Evolutionary conservation across 257 asterid species (phyloP), one percentile per base, ranked within the genome.

Genomic region (Nicotiana paniculata): DNA sequence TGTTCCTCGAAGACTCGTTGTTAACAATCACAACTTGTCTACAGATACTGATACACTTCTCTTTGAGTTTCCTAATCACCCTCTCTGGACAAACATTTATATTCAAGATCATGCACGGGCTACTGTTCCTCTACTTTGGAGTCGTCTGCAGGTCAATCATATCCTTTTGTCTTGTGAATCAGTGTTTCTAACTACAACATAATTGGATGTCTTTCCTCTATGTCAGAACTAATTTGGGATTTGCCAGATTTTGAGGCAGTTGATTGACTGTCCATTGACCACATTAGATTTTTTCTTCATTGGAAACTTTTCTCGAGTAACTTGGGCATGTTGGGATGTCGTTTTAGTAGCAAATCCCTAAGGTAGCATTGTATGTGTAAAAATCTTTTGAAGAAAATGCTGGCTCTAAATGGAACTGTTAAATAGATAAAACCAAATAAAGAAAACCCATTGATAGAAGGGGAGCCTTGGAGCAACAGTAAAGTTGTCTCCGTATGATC

Each of bases 11-110:
- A 90, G 97, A 85, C 93, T 94, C 70, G 82, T 93, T 86, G 90
- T 94, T 85, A 86, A 88, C 90, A 94, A 94, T 84, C 82, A 88
- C 43, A 93, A 94, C 87, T 86, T 91, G 90, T 90, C 97, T 37
- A 94, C 98, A 37, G 90, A 88, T 83, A 93, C 98, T 39, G 93
- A 88, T 81, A 94, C 98, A 21, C 93, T 94, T 85, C 93, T 94
- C 37, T 83, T 90, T 84, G 97, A 90, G 62, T 94, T 93, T 81
- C 98, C 98, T 17, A 93, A 91, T 90, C 97, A 91, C 86, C 97
- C 97, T 84, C 93, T 91, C 37, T 94, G 97, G 98, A 92, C 97
- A 77, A 93, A 94, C 85, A 92, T 94, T 83, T 90, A 94, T 84
- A 88, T 94, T 77, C 85, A 86, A 83, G 88, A 92, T 80, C 77